Evolutionary conservation across 345 rosid genomes (phyloP).

Genomic region (Angophora floribunda): DNA sequence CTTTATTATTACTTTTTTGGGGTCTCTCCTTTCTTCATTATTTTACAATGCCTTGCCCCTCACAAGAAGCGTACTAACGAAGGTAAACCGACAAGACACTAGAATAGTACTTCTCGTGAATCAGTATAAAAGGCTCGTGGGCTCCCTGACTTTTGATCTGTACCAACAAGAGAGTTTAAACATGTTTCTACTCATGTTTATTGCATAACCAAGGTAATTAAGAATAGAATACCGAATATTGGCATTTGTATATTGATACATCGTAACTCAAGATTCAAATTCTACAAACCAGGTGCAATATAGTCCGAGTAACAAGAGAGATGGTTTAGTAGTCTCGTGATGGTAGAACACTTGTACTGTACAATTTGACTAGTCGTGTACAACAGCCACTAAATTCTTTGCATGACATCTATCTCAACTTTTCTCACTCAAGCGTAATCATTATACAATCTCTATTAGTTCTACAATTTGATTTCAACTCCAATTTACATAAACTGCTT

Average conservation of each 20-base stretch:
- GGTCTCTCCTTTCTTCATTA: too few species aligned
- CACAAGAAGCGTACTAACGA: not conserved
- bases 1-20: not conserved
- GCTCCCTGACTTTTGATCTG: not conserved
- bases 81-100: not conserved
- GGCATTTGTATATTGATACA: not conserved
- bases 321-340: not conserved
- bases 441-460: not conserved
- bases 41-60: too few species aligned
- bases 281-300: not conserved
- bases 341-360: not conserved
- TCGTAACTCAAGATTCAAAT: not conserved
- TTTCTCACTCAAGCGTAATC: not conserved
- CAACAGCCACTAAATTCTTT: not conserved
- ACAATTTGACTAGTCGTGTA: not conserved
- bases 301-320: not conserved
- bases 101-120: not conserved
- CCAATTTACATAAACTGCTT: not conserved
- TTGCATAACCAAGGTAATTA: not conserved
- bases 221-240: not conserved
- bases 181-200: not conserved
- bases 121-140: not conserved
- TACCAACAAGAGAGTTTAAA: not conserved
- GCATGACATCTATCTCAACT: not conserved
- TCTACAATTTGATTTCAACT: not conserved